phyloP scores from a whole-genome alignment of 148 eudicot genomes.

The Cornus controversa region DNA sequence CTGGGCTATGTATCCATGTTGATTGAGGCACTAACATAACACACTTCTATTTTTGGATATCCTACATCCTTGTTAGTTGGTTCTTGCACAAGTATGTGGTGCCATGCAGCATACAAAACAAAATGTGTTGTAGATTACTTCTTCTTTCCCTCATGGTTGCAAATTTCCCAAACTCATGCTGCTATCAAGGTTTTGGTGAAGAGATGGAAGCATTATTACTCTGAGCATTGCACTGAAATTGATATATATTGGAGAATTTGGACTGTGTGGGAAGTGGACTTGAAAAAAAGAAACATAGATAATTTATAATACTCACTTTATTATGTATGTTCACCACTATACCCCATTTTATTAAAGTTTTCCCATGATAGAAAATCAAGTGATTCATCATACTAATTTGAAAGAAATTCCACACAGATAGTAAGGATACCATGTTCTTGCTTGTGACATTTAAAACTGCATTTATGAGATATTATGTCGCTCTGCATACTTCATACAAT shows the following conservation, averaged over 20 bases:
- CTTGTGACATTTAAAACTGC: neutral
- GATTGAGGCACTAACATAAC: neutral
- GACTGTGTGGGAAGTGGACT: neutral
- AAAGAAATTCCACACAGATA: neutral
- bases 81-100: neutral
- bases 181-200: neutral
- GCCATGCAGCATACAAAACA: neutral
- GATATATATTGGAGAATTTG: neutral
- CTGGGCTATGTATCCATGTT: neutral
- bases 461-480: neutral
- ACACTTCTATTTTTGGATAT: neutral
- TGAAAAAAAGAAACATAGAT: neutral
- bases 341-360: neutral
- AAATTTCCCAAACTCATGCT: slow-evolving; percentile 5
- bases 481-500: neutral
- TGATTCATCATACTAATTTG: neutral
- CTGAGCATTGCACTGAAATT: neutral
- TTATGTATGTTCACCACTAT: neutral
- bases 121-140: neutral
- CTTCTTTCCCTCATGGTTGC: neutral
- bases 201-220: neutral
- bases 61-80: neutral
- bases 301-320: neutral
- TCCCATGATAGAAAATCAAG: neutral
- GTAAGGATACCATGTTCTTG: neutral